These are phyloP conservation scores for Paracamarosporium sp. DNA, from an alignment of 2,329 filamentous ascomycete genomes.

Conservation along the genomic window DNA sequence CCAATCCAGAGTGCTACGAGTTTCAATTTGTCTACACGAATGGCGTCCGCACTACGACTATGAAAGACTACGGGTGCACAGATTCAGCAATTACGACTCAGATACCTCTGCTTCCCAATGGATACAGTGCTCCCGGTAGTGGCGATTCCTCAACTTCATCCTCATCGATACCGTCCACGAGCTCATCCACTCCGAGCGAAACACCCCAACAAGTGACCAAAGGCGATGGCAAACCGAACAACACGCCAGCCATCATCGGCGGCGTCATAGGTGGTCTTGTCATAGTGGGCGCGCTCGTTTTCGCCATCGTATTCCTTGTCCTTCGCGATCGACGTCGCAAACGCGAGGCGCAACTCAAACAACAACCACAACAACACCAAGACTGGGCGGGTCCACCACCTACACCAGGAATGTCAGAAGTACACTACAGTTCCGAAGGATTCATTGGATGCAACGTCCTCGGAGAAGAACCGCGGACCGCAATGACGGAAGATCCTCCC, in stretches of 20 bases:
- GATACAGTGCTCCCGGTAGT: background rate
- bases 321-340: conserved; percentile 25
- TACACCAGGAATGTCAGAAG: conserved; percentile 13
- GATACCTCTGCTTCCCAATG: conserved; percentile 18
- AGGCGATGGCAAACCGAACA: conserved; percentile 13
- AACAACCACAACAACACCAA: background rate
- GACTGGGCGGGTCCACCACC: conserved; percentile 9
- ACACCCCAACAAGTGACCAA: conserved; percentile 5
- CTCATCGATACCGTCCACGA: conserved; percentile 12
- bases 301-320: conserved; percentile 28
- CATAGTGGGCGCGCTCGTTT: conserved; percentile 29
- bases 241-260: conserved; percentile 40
- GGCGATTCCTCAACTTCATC: conserved; percentile 5
- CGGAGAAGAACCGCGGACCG: background rate
- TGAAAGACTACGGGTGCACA: conserved; percentile 42
- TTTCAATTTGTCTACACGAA: conserved; percentile 34
- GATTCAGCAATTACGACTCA: conserved; percentile 24
- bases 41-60: conserved; percentile 18
- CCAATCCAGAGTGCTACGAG: conserved; percentile 33
- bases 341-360: conserved; percentile 12
- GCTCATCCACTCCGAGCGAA: conserved; percentile 2
- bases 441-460: conserved; percentile 4
- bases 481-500: background rate
- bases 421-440: conserved; percentile 17
- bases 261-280: conserved; percentile 39